phyloP scores from a whole-genome alignment of 371 early-diverging fungal genomes.

The Mortierella sp. region DNA sequence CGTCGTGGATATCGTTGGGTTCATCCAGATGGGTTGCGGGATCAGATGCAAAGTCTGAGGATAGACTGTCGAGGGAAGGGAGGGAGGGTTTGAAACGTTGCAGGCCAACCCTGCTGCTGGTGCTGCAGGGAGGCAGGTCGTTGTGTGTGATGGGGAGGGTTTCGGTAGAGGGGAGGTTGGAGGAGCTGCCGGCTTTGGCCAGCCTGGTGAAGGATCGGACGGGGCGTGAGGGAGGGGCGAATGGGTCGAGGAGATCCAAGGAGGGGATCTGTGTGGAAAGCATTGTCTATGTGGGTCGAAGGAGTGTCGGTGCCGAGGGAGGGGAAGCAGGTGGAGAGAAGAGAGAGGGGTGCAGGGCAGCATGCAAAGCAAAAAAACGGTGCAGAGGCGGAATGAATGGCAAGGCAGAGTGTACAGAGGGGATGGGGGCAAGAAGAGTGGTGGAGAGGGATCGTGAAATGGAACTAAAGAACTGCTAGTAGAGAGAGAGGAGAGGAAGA shows the following conservation, averaged over 20 bases:
- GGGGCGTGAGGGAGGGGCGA: conserved; percentile 1
- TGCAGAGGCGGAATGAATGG: too few relatives aligned
- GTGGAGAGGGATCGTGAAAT: too few relatives aligned
- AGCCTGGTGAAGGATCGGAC: conserved; percentile 16
- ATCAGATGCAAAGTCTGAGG: conserved; percentile 3
- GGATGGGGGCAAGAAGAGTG: too few relatives aligned
- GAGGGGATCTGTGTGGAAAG: conserved; percentile 13
- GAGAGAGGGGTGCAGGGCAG: too few relatives aligned
- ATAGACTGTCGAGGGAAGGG: not conserved
- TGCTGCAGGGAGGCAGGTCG: not conserved
- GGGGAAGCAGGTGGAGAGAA: not conserved
- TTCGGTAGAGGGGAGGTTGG: not conserved
- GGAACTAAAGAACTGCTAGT: too few relatives aligned
- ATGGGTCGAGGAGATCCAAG: conserved; percentile 12
- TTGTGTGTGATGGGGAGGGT: not conserved
- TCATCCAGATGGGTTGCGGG: conserved; percentile 11
- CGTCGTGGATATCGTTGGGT: conserved; percentile 4
- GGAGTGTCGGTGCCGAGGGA: not conserved
- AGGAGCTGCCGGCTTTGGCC: not conserved
- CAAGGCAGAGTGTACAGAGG: too few relatives aligned
- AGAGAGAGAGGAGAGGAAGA: too few relatives aligned
- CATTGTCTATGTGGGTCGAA: not conserved
- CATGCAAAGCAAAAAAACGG: too few relatives aligned
- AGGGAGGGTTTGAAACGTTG: conserved; percentile 4
- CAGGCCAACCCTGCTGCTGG: not conserved